These are phyloP conservation scores for Yamadazyma phyllophila DNA, from an alignment of 805 yeast species.

Conservation along the genomic window DNA sequence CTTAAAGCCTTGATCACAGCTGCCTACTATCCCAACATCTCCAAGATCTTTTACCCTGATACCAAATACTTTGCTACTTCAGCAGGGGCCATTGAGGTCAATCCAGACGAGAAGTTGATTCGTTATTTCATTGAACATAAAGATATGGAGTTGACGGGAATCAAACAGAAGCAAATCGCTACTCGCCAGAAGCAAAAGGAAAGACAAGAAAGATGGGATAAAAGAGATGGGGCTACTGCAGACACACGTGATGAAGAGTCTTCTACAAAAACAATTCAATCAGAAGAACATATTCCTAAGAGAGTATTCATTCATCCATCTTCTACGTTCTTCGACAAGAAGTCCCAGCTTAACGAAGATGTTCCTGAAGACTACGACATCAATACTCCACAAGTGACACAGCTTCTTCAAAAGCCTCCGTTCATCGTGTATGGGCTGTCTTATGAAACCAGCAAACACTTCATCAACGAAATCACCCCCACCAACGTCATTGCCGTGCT, in stretches of 20 bases:
- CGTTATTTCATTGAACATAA: constrained; percentile 20
- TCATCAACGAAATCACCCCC: constrained; percentile 76
- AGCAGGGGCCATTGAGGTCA: constrained; percentile 81
- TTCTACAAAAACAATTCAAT: background rate
- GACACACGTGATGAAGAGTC: background rate
- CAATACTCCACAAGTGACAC: constrained; percentile 32
- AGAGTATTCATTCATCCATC: constrained; percentile 88
- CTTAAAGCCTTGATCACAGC: constrained; percentile 73
- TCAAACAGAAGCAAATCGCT: constrained; percentile 4
- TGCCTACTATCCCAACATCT: constrained; percentile 78
- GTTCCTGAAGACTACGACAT: constrained; percentile 33
- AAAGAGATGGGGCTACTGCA: background rate
- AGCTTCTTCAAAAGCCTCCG: constrained; percentile 32
- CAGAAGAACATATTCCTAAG: constrained; percentile 2
- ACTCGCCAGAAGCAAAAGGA: constrained; percentile 7
- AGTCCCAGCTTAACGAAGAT: constrained; percentile 17
- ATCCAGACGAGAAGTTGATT: constrained; percentile 72
- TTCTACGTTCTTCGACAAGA: constrained; percentile 61
- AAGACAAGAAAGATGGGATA: constrained; percentile 9
- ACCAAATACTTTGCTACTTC: constrained; percentile 67
- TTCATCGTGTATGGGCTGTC: constrained; percentile 65
- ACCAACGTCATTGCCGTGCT: constrained; percentile 66
- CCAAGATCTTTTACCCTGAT: constrained; percentile 79
- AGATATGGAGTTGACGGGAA: constrained; percentile 2
- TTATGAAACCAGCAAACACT: constrained; percentile 64